Evolutionary conservation across 176 grass and related monocot genomes (phyloP).

Genomic region (Oryza australiensis): DNA sequence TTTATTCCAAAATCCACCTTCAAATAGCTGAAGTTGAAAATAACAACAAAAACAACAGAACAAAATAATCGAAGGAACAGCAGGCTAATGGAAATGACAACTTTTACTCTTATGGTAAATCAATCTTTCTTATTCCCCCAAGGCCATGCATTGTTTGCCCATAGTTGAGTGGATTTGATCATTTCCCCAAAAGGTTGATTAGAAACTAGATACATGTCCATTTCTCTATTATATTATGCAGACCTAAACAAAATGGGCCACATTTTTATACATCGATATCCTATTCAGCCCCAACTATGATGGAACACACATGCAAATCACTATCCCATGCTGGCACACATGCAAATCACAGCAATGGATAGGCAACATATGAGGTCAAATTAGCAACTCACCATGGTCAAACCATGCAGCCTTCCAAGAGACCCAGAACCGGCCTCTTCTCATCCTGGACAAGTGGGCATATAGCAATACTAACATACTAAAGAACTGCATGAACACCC

Average conservation of each 20-base stretch:
- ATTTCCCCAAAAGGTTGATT: not conserved
- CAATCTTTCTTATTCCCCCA: too few species aligned
- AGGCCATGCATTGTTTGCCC: not conserved
- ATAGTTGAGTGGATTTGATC: not conserved
- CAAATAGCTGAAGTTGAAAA: not conserved
- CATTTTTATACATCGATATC: not conserved
- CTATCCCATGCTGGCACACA: not conserved
- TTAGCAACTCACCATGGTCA: not conserved
- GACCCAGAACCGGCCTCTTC: not conserved
- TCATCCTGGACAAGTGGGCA: not conserved
- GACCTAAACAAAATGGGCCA: not conserved
- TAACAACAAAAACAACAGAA: not conserved
- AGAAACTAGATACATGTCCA: not conserved
- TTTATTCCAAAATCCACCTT: slow-evolving; percentile 10
- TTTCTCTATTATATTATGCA: not conserved
- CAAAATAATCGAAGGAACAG: not conserved
- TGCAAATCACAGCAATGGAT: not conserved
- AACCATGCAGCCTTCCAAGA: not conserved
- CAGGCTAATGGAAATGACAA: not conserved
- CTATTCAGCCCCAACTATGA: not conserved
- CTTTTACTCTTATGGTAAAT: not conserved
- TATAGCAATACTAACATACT: not conserved
- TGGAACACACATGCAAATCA: not conserved
- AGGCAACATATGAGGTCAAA: not conserved
- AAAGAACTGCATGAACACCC: not conserved